Percentiles rank a stretch among this genome's conserved stretches.
phyloP scores from a whole-genome alignment of 257 asterid species.

The Paraleonurus japonicus region DNA sequence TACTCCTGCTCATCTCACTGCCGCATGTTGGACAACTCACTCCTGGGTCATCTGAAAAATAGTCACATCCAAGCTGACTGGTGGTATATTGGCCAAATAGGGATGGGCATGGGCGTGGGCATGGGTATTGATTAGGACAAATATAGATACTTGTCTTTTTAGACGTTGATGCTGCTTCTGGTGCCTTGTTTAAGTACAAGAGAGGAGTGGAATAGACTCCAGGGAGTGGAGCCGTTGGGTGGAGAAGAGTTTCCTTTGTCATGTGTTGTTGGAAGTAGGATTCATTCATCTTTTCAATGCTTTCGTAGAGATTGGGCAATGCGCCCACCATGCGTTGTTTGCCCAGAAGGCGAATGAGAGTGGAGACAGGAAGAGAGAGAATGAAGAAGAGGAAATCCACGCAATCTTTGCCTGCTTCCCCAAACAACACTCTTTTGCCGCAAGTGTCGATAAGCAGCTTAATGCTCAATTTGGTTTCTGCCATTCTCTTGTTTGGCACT shows the following conservation, averaged over 20 bases:
- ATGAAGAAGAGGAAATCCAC: constrained; percentile 10
- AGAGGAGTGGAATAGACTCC: not conserved
- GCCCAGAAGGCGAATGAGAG: constrained; percentile 13
- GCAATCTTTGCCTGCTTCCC: too few relatives aligned
- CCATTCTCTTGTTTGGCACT: not conserved
- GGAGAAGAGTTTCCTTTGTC: constrained; percentile 25
- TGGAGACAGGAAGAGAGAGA: constrained; percentile 28
- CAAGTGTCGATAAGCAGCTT: constrained; percentile 40
- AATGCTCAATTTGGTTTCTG: constrained; percentile 28
- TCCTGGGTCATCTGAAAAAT: not conserved
- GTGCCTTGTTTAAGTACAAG: not conserved
- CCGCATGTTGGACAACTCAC: not conserved
- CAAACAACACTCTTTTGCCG: constrained; percentile 34
- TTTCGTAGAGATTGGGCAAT: constrained; percentile 28
- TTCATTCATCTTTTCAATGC: constrained; percentile 29
- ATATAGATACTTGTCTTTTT: too few relatives aligned
- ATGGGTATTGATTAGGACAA: too few relatives aligned
- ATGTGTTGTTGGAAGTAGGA: constrained; percentile 19
- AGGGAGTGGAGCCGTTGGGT: not conserved
- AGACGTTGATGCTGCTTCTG: too few relatives aligned
- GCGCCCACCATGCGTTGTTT: constrained; percentile 31
- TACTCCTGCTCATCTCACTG: accelerated
- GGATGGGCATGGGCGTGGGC: too few relatives aligned
- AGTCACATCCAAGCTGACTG: not conserved
- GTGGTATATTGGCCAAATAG: too few relatives aligned